Evolutionary conservation across 2,329 filamentous ascomycete genomes (phyloP).

Genomic region (Ceratocystis variospora): DNA sequence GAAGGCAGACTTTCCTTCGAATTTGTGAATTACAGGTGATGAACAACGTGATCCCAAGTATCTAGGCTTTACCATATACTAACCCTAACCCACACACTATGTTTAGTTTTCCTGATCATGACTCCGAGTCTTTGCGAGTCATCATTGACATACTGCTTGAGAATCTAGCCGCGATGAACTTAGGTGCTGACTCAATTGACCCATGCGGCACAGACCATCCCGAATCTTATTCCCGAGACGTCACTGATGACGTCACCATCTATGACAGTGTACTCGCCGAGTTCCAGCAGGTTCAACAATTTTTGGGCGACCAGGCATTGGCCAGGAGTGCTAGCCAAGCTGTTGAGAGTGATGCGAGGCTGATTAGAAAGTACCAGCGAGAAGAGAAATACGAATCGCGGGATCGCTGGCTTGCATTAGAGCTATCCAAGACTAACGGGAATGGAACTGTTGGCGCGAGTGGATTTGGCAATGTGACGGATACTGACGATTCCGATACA

Average conservation of each 20-base stretch:
- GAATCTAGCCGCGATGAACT: background rate
- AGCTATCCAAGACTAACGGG: background rate
- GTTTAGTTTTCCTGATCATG: background rate
- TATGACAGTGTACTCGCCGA: background rate
- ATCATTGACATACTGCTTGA: conserved; percentile 1
- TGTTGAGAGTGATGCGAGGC: background rate
- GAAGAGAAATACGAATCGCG: background rate
- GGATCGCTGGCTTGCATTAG: background rate
- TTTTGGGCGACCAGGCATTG: background rate
- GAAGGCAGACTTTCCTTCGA: too few relatives aligned
- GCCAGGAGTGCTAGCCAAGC: background rate
- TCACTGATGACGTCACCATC: background rate
- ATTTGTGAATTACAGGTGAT: too few relatives aligned
- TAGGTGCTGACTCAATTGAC: background rate
- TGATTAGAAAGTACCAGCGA: background rate
- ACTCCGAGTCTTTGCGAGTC: background rate
- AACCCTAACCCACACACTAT: background rate
- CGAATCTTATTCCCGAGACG: too few relatives aligned
- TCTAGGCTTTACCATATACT: background rate
- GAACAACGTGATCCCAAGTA: too few relatives aligned
- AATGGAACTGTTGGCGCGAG: background rate
- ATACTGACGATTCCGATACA: background rate
- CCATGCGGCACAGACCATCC: background rate
- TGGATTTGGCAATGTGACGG: background rate
- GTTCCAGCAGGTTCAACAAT: background rate